Evolutionary conservation across 768 basidiomycete species (phyloP).

Genomic region (Suillus discolor): DNA sequence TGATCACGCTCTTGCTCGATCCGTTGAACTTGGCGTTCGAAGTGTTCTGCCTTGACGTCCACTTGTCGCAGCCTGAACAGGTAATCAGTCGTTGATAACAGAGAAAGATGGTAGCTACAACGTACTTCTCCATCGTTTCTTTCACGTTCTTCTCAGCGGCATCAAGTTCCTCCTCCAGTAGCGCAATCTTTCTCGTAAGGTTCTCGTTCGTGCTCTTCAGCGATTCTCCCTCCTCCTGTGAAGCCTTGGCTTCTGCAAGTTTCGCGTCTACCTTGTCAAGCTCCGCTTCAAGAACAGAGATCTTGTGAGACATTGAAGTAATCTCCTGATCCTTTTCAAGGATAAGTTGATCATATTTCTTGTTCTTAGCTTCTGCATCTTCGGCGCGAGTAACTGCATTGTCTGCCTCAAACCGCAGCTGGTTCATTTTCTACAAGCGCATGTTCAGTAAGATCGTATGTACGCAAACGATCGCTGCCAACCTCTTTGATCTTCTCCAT

Average conservation of each 20-base stretch:
- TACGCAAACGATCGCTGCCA: background rate
- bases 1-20: conserved; percentile 88
- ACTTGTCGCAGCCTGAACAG: conserved; percentile 82
- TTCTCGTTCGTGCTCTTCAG: conserved; percentile 74
- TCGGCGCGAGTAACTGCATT: conserved; percentile 81
- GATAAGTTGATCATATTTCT: conserved; percentile 70
- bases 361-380: conserved; percentile 80
- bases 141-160: conserved; percentile 94
- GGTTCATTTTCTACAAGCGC: conserved; percentile 63
- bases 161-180: conserved; percentile 96
- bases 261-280: conserved; percentile 72
- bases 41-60: conserved; percentile 98
- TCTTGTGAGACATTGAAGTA: conserved; percentile 73
- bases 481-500: conserved; percentile 57
- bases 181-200: conserved; percentile 79
- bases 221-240: conserved; percentile 66
- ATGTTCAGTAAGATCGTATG: conserved; percentile 8
- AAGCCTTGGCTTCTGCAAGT: conserved; percentile 64
- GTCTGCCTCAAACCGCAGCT: conserved; percentile 87
- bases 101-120: conserved; percentile 21
- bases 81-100: conserved; percentile 23
- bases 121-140: conserved; percentile 95
- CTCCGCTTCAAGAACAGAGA: conserved; percentile 63
- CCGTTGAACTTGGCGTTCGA: conserved; percentile 87
- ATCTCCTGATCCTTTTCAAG: conserved; percentile 88